Evolutionary conservation across 331 rosid genomes (phyloP).

Genomic region (Dryas integrifolia): DNA sequence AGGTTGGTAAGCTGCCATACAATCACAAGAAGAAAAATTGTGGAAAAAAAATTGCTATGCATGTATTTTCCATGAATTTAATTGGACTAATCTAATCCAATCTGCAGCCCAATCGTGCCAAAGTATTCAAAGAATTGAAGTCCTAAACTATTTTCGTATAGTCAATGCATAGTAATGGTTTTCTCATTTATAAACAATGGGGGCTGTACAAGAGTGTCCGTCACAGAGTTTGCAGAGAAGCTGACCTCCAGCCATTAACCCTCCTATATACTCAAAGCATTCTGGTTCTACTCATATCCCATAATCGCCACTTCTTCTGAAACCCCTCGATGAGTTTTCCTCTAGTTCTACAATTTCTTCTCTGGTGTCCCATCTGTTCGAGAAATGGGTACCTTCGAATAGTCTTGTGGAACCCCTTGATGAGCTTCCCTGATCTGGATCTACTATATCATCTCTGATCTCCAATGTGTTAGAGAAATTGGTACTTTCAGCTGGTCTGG

Average conservation of each 20-base stretch:
- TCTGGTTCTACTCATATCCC: not conserved
- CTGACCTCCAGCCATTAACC: not conserved
- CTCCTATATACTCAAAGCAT: constrained; percentile 7
- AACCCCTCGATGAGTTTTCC: constrained; percentile 13
- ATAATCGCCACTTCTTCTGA: not conserved
- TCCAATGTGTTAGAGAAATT: constrained; percentile 12
- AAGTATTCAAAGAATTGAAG: not conserved
- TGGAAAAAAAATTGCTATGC: too few relatives aligned
- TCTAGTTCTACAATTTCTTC: constrained; percentile 10
- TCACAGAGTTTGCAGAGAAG: not conserved
- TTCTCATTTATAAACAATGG: not conserved
- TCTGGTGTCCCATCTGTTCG: constrained; percentile 17
- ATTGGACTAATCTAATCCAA: constrained; percentile 3
- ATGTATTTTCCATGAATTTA: too few relatives aligned
- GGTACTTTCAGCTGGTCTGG: constrained; percentile 19
- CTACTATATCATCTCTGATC: constrained; percentile 16
- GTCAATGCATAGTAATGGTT: not conserved
- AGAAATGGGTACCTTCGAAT: constrained; percentile 18
- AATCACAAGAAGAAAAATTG: not conserved
- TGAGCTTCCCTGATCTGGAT: constrained; percentile 6
- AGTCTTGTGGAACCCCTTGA: not conserved
- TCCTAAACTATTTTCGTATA: constrained; percentile 7
- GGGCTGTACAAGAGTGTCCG: not conserved
- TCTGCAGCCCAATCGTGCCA: not conserved
- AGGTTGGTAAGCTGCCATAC: not conserved